These are phyloP conservation scores for Coemansia sp. DNA, from an alignment of 192 early-diverging fungal genomes.

Conservation along the genomic window DNA sequence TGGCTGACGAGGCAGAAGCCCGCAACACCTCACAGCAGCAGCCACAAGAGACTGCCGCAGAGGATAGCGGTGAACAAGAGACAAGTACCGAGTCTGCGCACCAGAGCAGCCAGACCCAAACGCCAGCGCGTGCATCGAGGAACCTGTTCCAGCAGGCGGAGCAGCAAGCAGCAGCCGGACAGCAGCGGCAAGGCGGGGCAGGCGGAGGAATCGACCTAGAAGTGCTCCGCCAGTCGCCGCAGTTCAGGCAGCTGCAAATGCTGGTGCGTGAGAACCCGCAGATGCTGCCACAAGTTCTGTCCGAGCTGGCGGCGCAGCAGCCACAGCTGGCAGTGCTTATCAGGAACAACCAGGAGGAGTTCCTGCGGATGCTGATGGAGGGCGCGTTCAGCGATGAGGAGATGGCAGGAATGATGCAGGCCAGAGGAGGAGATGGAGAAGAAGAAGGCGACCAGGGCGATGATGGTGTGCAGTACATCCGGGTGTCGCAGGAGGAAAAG, in stretches of 20 bases:
- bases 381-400: constrained; percentile 39
- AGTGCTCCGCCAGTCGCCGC: constrained; percentile 70
- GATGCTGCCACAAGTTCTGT: constrained; percentile 80
- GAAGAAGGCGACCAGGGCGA: constrained; percentile 61
- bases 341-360: constrained; percentile 72
- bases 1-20: constrained; percentile 42
- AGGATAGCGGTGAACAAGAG: constrained; percentile 2
- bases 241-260: constrained; percentile 90
- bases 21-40: constrained; percentile 21
- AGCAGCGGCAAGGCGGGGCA: constrained; percentile 21
- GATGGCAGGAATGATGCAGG: constrained; percentile 30
- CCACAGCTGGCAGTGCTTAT: constrained; percentile 82
- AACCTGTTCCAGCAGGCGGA: constrained; percentile 66
- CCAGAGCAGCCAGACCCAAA: constrained; percentile 16
- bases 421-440: constrained; percentile 21
- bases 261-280: constrained; percentile 83
- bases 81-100: background rate
- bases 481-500: constrained; percentile 85
- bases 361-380: constrained; percentile 68
- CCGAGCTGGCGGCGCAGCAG: constrained; percentile 79
- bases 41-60: constrained; percentile 12
- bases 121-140: constrained; percentile 15
- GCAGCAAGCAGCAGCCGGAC: constrained; percentile 30
- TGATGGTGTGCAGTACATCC: constrained; percentile 68
- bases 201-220: constrained; percentile 29